phyloP scores from a whole-genome alignment of 2,329 filamentous ascomycete genomes.

The Pseudocercospora pini-densiflorae region DNA sequence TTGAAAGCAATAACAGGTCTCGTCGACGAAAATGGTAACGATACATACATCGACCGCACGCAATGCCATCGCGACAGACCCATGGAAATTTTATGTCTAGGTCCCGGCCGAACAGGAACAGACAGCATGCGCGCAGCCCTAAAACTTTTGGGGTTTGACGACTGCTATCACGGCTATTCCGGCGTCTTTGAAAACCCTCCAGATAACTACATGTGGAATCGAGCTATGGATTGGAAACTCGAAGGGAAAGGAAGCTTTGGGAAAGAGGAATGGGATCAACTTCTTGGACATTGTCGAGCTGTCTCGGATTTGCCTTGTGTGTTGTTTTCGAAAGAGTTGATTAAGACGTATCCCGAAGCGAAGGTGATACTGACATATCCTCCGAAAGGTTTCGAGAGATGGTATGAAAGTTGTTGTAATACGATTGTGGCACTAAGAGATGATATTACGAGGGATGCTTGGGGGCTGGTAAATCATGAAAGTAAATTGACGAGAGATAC shows the following conservation, averaged over 20 bases:
- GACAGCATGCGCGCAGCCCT: conserved; percentile 25
- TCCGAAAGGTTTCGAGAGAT: background rate
- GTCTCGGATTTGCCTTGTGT: conserved; percentile 39
- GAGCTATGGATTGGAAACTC: background rate
- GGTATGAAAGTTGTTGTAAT: background rate
- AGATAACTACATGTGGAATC: conserved; percentile 3
- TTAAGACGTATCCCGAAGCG: too few relatives aligned
- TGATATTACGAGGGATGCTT: conserved; percentile 9
- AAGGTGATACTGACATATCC: conserved; percentile 38
- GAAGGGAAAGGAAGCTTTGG: background rate
- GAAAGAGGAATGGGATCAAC: conserved; percentile 34
- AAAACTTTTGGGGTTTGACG: conserved; percentile 42
- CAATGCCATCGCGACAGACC: background rate
- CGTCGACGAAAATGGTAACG: background rate
- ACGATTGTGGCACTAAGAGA: conserved; percentile 11
- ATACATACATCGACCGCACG: conserved; percentile 21
- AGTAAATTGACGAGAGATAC: background rate
- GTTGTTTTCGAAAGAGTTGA: conserved; percentile 27
- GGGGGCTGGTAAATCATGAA: conserved; percentile 7
- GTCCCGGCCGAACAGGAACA: conserved; percentile 26
- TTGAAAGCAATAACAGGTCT: background rate
- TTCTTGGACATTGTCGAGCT: conserved; percentile 37
- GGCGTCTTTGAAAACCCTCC: background rate
- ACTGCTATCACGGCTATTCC: conserved; percentile 38
- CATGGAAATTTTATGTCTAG: conserved; percentile 26